These are phyloP conservation scores for Penicillium cosmopolitanum DNA, from an alignment of 495 filamentous ascomycete genomes.

Conservation along the genomic window DNA sequence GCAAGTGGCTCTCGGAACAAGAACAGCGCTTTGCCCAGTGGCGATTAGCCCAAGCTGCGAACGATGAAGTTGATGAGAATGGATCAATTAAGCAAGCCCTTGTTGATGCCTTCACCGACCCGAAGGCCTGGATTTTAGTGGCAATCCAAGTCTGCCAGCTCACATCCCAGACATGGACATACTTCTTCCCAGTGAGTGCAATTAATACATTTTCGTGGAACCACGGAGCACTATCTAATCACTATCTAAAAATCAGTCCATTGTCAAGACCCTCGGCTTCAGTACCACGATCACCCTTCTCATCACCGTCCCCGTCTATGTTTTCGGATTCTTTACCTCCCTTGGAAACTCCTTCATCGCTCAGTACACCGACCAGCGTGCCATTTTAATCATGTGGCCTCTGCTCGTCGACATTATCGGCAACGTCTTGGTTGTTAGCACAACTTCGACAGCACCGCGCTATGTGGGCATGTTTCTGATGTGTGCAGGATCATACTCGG, in stretches of 20 bases:
- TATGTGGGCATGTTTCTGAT: slow-evolving; percentile 32
- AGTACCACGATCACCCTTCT: slow-evolving; percentile 30
- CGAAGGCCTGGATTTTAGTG: slow-evolving; percentile 30
- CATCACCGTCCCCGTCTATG: slow-evolving; percentile 34
- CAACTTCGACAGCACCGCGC: slow-evolving; percentile 20
- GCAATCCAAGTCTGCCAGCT: slow-evolving; percentile 30
- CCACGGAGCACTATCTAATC: not conserved
- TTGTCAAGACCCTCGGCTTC: slow-evolving; percentile 37
- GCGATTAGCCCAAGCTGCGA: slow-evolving; percentile 15
- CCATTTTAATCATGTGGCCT: slow-evolving; percentile 22
- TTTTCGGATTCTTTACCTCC: slow-evolving; percentile 34
- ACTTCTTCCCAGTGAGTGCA: slow-evolving; percentile 23
- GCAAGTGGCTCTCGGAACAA: slow-evolving; percentile 26
- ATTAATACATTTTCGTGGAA: not conserved
- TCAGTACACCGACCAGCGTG: slow-evolving; percentile 52
- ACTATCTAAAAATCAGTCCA: slow-evolving; percentile 14
- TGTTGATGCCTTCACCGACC: slow-evolving; percentile 27
- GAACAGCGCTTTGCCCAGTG: slow-evolving; percentile 25
- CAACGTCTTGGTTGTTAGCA: slow-evolving; percentile 24
- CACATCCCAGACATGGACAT: slow-evolving; percentile 31
- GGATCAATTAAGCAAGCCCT: slow-evolving; percentile 23
- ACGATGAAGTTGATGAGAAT: slow-evolving; percentile 25
- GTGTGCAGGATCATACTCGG: slow-evolving; percentile 29
- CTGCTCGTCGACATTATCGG: slow-evolving; percentile 21
- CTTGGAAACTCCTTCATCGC: slow-evolving; percentile 45